Conservation (phyloP, 2,329 filamentous ascomycete genomes). For the Thielaviopsis cerberus region DNA sequence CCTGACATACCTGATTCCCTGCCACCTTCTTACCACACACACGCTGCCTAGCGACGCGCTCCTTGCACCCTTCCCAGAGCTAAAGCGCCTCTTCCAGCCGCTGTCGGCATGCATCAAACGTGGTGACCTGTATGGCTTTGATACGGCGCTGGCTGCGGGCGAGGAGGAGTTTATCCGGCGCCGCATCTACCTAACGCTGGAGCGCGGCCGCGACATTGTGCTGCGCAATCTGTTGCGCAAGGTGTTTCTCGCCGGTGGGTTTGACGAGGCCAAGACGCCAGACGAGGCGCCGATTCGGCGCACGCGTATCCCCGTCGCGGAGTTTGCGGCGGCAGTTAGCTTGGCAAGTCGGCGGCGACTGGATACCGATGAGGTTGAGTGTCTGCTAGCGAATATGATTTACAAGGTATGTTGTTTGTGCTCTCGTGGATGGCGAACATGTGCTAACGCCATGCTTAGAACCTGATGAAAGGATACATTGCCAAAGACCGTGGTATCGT, state of each 20-base stretch:
- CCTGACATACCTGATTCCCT: constrained; percentile 85
- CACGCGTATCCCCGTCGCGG: constrained; percentile 62
- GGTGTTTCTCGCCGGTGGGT: constrained; percentile 72
- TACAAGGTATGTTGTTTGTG: constrained; percentile 55
- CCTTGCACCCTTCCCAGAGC: constrained; percentile 53
- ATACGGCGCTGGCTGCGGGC: constrained; percentile 57
- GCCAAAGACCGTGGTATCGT: constrained; percentile 76
- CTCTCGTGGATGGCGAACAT: background rate
- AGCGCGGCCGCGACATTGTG: constrained; percentile 78
- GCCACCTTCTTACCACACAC: constrained; percentile 73
- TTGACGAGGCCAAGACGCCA: constrained; percentile 55
- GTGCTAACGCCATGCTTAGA: constrained; percentile 28
- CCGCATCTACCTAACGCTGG: constrained; percentile 84
- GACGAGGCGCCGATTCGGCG: constrained; percentile 45
- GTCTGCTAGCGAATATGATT: constrained; percentile 85
- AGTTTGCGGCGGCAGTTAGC: constrained; percentile 72
- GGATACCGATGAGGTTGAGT: constrained; percentile 88
- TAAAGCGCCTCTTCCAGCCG: constrained; percentile 63
- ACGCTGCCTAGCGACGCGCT: constrained; percentile 57
- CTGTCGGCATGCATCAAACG: constrained; percentile 61
- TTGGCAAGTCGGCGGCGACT: constrained; percentile 49
- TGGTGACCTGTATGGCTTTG: constrained; percentile 70
- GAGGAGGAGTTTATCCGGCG: constrained; percentile 88
- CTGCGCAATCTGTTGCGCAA: constrained; percentile 82
- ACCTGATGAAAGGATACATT: constrained; percentile 95